Evolutionary conservation across 176 grass and related monocot species (phyloP), one percentile per base, ranked within the genome.

Genomic region (Paspalum notatum): DNA sequence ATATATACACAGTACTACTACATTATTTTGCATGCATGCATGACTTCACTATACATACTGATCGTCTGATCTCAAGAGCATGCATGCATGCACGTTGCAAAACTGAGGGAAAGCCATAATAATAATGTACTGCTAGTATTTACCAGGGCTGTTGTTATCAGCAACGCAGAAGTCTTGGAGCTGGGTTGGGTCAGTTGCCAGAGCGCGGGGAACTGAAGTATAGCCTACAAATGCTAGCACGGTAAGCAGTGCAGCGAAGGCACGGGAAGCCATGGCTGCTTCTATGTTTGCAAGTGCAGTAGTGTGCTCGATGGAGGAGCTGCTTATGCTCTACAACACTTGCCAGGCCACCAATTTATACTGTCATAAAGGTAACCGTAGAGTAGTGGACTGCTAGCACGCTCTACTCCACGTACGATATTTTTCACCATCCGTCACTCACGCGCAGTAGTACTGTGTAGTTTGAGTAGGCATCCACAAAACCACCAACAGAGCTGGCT

Each of bases 131-230:
- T 37, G 18, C 32, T 32, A 32, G 32, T 62, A 76, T 26, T 59
- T 87, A 92, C 92, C 92, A 53, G 27, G 20, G 57, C 51, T 85
- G 16, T 32, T 66, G 48, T 32, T 40, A 47, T 95, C 92, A 75
- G 84, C 89, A 79, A 95, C 92, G 26, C 89, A 95, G 69, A 92
- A 90, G 46, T 95, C 92, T 82, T 95, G 89, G 69, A 95, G 92
- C 8, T 58, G 84, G 38, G 68, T 80, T 0, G 92, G 89, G 12
- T 95, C 89, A 66, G 71, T 73, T 42, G 84, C 92, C 45, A 91
- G 66, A 74, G 27, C 84, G 52, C 42, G 72, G 66, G 81, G 85
- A n/a, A 80, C 43, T 27, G 66, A 76, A 62, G 62, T 37, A 8
- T 40, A 75, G 24, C 58, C 76, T 12, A 76, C 44, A 15, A 80